Percentiles rank a stretch among this genome's conserved stretches.
Evolutionary conservation across 1,139 yeast genomes (phyloP).

Genomic region (Zygoascus sp.): DNA sequence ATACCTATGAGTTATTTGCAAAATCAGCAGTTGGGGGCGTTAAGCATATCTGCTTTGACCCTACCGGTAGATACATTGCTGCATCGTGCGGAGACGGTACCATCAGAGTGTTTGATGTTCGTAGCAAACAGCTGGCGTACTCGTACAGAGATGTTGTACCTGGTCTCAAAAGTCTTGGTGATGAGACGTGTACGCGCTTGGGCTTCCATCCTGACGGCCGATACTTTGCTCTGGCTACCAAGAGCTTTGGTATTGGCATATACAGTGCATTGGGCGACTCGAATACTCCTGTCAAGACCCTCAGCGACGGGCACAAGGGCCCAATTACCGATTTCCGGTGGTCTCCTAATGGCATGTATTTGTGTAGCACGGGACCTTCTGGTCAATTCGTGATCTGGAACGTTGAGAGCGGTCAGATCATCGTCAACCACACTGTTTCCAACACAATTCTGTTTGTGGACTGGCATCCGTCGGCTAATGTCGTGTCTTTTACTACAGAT

Average conservation of each 20-base stretch:
- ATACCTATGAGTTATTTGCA: conserved; percentile 31
- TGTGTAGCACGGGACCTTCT: conserved; percentile 51
- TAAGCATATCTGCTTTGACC: conserved; percentile 57
- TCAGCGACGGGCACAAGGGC: conserved; percentile 33
- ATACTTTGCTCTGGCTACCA: conserved; percentile 54
- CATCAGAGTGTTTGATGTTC: conserved; percentile 59
- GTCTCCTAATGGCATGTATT: conserved; percentile 54
- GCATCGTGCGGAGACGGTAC: conserved; percentile 66
- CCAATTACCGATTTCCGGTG: conserved; percentile 51
- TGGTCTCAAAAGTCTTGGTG: conserved; percentile 35
- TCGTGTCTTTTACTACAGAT: conserved; percentile 32
- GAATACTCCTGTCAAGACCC: conserved; percentile 14
- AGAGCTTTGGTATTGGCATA: conserved; percentile 37
- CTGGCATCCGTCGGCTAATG: conserved; percentile 39
- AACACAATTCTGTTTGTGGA: conserved; percentile 23
- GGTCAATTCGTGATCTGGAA: conserved; percentile 58
- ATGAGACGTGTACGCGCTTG: conserved; percentile 40
- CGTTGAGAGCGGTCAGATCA: conserved; percentile 20
- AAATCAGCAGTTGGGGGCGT: conserved; percentile 31
- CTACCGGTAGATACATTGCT: conserved; percentile 55
- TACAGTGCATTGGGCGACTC: conserved; percentile 24
- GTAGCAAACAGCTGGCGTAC: conserved; percentile 39
- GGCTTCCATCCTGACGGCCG: conserved; percentile 65
- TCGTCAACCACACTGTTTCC: conserved; percentile 20
- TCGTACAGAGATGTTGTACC: conserved; percentile 29